These are phyloP conservation scores for Magnolia sinica DNA, from an alignment of 164 flowering plant species.

Conservation along the genomic window DNA sequence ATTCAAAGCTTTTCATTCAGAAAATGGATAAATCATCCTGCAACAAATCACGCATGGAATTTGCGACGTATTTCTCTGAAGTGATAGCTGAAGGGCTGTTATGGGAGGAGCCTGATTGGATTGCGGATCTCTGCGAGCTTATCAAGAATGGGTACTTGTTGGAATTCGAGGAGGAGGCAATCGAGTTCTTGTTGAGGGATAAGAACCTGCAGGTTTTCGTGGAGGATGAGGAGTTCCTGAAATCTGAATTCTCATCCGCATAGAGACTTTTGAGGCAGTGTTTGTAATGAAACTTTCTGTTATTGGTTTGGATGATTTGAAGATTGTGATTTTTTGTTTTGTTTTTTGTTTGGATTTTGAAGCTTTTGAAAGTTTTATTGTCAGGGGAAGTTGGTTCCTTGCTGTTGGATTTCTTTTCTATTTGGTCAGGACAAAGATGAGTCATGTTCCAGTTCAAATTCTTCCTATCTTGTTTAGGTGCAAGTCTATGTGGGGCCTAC, in stretches of 20 bases:
- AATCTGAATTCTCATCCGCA: not conserved
- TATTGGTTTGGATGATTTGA: not conserved
- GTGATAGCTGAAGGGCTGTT: constrained; percentile 57
- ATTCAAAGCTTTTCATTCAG: constrained; percentile 35
- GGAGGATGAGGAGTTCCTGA: constrained; percentile 47
- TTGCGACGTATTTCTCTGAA: constrained; percentile 47
- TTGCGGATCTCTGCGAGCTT: constrained; percentile 46
- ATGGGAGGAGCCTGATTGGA: constrained; percentile 48
- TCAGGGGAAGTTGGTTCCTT: too few species aligned
- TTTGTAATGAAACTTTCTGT: not conserved
- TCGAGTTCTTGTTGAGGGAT: constrained; percentile 44
- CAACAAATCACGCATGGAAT: constrained; percentile 29
- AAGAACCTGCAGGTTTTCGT: constrained; percentile 53
- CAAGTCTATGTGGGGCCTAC: too few species aligned
- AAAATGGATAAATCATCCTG: constrained; percentile 31
- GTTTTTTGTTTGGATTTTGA: not conserved
- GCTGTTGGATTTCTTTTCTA: too few species aligned
- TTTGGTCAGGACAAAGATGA: too few species aligned
- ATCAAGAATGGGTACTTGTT: constrained; percentile 49
- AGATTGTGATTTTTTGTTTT: not conserved
- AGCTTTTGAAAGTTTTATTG: not conserved
- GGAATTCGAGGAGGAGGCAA: constrained; percentile 52
- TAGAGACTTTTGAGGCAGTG: not conserved
- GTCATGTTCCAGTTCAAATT: too few species aligned
- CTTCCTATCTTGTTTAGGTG: too few species aligned